Percentiles rank a stretch among this genome's conserved stretches.
Evolutionary conservation across 805 yeast species (phyloP).

Genomic region (Groenewaldozyma tartarivorans): DNA sequence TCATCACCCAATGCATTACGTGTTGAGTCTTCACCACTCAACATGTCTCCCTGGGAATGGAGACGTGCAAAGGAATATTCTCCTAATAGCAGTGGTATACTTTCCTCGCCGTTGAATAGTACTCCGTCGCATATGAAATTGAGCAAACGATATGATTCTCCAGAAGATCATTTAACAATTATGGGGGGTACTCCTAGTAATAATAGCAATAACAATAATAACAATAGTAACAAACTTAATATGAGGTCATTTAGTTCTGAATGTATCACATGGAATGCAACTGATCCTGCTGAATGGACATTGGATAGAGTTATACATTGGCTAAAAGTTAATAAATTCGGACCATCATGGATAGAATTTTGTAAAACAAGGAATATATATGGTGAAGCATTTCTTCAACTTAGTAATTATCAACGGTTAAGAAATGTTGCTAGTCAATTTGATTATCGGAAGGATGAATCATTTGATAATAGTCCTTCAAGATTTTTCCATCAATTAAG

Average conservation of each 20-base stretch:
- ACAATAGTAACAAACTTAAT: not conserved
- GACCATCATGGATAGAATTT: conserved; percentile 61
- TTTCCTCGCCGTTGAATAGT: not conserved
- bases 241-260: conserved; percentile 7
- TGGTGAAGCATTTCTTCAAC: conserved; percentile 54
- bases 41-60: not conserved
- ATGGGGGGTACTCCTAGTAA: not conserved
- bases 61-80: not conserved
- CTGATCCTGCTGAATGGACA: conserved; percentile 60
- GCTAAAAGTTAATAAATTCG: conserved; percentile 61
- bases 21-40: not conserved
- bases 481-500: conserved; percentile 48
- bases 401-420: conserved; percentile 62
- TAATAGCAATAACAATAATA: conserved; percentile 1
- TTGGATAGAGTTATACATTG: conserved; percentile 55
- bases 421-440: conserved; percentile 24
- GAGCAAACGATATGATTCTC: not conserved
- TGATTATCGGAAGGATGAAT: conserved; percentile 26
- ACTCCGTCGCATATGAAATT: not conserved
- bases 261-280: conserved; percentile 39
- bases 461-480: conserved; percentile 41
- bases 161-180: not conserved
- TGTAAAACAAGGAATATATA: conserved; percentile 48
- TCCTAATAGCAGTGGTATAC: not conserved
- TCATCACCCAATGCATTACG: not conserved